Conservation (phyloP, 2,329 filamentous ascomycete species). For the Juglanconis oblonga region DNA sequence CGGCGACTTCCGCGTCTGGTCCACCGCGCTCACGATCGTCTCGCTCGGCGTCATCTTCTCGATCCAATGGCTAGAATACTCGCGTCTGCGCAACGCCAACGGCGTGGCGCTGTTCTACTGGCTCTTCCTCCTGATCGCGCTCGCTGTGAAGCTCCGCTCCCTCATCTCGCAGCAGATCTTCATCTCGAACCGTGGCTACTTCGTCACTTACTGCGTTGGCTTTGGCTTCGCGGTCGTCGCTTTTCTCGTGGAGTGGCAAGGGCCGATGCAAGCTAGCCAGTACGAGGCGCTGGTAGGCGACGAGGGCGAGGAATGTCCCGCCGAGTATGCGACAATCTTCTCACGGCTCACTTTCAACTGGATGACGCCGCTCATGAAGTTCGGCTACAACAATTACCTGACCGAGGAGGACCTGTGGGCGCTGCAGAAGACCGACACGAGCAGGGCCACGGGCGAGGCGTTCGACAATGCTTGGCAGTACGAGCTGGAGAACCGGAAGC, state of each 20-base stretch:
- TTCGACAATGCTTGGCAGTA: constrained; percentile 75
- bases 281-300: constrained; percentile 58
- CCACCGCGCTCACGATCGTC: constrained; percentile 66
- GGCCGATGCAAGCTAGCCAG: constrained; percentile 70
- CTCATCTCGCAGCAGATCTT: constrained; percentile 76
- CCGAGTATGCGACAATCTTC: constrained; percentile 92
- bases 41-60: constrained; percentile 73
- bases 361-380: constrained; percentile 99
- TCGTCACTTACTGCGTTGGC: constrained; percentile 70
- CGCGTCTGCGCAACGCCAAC: constrained; percentile 78
- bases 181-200: constrained; percentile 65
- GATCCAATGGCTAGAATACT: constrained; percentile 85
- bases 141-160: constrained; percentile 80
- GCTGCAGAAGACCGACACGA: constrained; percentile 75
- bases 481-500: constrained; percentile 65
- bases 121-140: constrained; percentile 77
- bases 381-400: constrained; percentile 85
- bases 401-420: constrained; percentile 97
- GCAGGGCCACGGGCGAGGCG: constrained; percentile 64
- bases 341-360: constrained; percentile 91
- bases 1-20: constrained; percentile 83
- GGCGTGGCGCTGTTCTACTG: constrained; percentile 90
- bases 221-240: constrained; percentile 67
- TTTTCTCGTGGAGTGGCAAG: constrained; percentile 80
- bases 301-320: constrained; percentile 56